Percentiles rank a stretch among this genome's conserved stretches.
Evolutionary conservation across 345 rosid genomes (phyloP).

Genomic region (Turritis glabra): DNA sequence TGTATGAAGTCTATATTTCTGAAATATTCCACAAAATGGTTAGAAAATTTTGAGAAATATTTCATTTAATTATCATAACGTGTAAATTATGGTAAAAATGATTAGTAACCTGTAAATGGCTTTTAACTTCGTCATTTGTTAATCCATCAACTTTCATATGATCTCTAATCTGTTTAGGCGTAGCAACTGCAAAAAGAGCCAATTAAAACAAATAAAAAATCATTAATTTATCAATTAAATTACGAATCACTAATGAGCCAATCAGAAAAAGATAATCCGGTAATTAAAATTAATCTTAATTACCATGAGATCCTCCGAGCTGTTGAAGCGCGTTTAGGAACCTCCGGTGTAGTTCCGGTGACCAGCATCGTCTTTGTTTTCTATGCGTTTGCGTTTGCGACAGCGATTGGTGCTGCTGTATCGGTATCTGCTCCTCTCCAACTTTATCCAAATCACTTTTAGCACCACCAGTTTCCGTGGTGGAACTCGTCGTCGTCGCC

Average conservation of each 20-base stretch:
- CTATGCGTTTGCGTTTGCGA: conserved; percentile 43
- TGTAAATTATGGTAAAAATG: background rate
- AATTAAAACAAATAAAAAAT: background rate
- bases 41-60: background rate
- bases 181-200: conserved; percentile 57
- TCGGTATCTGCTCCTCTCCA: background rate
- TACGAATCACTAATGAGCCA: conserved; percentile 11
- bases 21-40: conserved; percentile 25
- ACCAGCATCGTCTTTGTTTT: conserved; percentile 92
- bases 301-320: conserved; percentile 93
- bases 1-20: conserved; percentile 93
- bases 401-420: background rate
- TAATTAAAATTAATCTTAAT: background rate
- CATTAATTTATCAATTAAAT: background rate
- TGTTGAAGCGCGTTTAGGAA: conserved; percentile 87
- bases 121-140: conserved; percentile 95
- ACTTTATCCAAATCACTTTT: conserved; percentile 45
- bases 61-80: background rate
- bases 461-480: conserved; percentile 34
- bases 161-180: conserved; percentile 96
- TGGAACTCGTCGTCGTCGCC: conserved; percentile 50
- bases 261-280: background rate
- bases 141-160: conserved; percentile 95
- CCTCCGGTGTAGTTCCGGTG: conserved; percentile 87
- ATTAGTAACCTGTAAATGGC: conserved; percentile 87